Evolutionary conservation across 108 stramenopile species (phyloP), one percentile per base, ranked within the genome.

Genomic region (Pseudonitzschia multiseries): DNA sequence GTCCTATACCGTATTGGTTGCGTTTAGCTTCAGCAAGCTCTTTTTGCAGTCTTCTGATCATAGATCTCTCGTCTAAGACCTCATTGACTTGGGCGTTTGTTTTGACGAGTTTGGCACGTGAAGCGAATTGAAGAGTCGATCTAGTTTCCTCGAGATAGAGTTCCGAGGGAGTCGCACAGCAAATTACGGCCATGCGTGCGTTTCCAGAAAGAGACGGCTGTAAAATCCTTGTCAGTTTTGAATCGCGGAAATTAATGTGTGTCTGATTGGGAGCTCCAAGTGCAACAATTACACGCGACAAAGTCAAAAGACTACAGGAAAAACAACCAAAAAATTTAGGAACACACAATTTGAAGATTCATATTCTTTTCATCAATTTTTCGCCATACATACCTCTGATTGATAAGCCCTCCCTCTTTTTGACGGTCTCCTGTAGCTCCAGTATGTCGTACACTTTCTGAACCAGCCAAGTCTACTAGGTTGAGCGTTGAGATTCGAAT

Each of bases 101-200:
- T 88, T 99, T 99, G 78, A 99, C 99, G 57, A 98, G 96, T 85
- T 99, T 99, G 27, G 99, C 98, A 41, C 99, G 93, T 32, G 97
- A 94, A 4, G 99, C 99, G 81, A 99, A 99, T 57, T 93, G 92
- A 28, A 99, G 81, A 27, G 99, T 99, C 0, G 96, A 97, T 32
- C 98, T 73, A 18, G 98, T 99, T 71, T 99, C 99, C 74, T 99
- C 98, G 70, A 96, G 86, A 75, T 99, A 99, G 67, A 97, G 94
- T 74, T 97, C 98, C 3, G 99, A 98, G 0, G 99, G 98, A 4
- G 98, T 98, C 46, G 97, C 97, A 64, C 93, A 94, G 61, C 91
- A 94, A 69, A 92, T 83, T 2, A 89, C 79, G 13, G 87, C 82
- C 88, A 94, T 92, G 42, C 89, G 74, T 5, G 91, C 91, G 70